These are phyloP conservation scores for Akanthomyces uredinophilus DNA, from an alignment of 2,329 filamentous ascomycete species.

Conservation along the genomic window DNA sequence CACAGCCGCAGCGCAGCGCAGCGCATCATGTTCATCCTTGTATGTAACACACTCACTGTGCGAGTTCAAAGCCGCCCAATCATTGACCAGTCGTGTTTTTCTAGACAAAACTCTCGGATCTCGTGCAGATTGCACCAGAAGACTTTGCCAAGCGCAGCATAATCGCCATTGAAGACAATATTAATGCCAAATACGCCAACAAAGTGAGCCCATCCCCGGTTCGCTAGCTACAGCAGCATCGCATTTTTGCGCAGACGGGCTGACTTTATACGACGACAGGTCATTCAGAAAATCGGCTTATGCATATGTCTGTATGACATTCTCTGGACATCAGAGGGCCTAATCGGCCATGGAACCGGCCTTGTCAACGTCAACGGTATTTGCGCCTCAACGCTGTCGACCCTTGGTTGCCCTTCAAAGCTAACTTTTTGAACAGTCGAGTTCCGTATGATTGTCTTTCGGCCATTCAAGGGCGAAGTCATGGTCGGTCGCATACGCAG, in stretches of 20 bases:
- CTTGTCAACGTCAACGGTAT: constrained; percentile 90
- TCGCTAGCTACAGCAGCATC: background rate
- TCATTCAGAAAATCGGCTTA: constrained; percentile 89
- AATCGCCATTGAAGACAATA: constrained; percentile 88
- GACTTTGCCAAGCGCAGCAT: constrained; percentile 81
- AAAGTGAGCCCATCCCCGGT: constrained; percentile 48
- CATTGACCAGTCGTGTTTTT: background rate
- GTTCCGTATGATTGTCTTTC: constrained; percentile 89
- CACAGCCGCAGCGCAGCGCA: background rate
- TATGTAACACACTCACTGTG: constrained; percentile 20
- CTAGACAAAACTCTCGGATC: constrained; percentile 87
- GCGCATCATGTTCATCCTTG: constrained; percentile 47
- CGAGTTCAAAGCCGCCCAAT: background rate
- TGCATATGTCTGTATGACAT: constrained; percentile 93
- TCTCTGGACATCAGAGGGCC: constrained; percentile 80
- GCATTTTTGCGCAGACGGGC: background rate
- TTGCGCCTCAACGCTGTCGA: background rate
- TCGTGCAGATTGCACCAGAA: constrained; percentile 86
- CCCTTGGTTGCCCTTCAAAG: background rate
- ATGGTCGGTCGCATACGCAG: constrained; percentile 78
- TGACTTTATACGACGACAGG: constrained; percentile 37
- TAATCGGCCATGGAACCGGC: constrained; percentile 89
- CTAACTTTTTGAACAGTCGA: constrained; percentile 55
- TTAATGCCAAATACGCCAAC: constrained; percentile 95
- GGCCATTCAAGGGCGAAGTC: constrained; percentile 93